Base-by-base conservation (phyloP, 2,329 filamentous ascomycete species). In the Claviceps humidiphila region DNA sequence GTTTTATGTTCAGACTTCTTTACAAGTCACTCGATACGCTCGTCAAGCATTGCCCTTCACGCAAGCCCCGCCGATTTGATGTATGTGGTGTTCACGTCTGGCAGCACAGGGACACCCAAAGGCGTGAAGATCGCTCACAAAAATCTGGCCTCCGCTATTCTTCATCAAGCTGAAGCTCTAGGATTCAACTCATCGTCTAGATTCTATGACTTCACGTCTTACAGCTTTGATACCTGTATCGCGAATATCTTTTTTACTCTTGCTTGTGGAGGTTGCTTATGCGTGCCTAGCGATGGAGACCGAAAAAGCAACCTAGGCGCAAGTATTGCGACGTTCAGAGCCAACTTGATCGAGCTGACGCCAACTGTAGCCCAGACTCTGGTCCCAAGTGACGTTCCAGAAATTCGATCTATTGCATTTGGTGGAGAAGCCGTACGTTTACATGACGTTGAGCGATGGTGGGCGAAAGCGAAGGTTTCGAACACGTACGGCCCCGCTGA, bases 81-180 rank as follows among this genome's bases (percentile, higher is more conserved):
- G 0, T 63, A 61, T 39, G 52, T 62, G 1, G 37, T 63, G 0
- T 62, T 63, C 37, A 63, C 60, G 0, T 51, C 50, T 1, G 61
- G 60, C 9, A 57, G 54, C 4, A 63, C 61, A 1, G 61, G 60
- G 9, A 56, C 46, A 7, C 59, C 61, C 1, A 63, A 63, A 38
- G 60, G 59, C 3, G 50, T 61, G 3, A 14, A 39, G 20, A 3
- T 48, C 3, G n/a, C 46, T 1, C 46, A 48, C 24, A 20, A 24
- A 8, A 38, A 38, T 14, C 39, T 48, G 3, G 38, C 17, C 20
- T 48, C 46, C 0, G 24, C 22, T 4, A 14, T 48, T 17, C 3
- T 4, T 8, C 74, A 11, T 60, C 64, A 13, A 58, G 70, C 16
- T 57, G 63, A 5, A 59, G 63, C 40, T 58, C 65, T 47, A 54